These are phyloP conservation scores for Colletotrichum trifolii DNA, from an alignment of 2,329 filamentous ascomycete genomes.

Conservation along the genomic window DNA sequence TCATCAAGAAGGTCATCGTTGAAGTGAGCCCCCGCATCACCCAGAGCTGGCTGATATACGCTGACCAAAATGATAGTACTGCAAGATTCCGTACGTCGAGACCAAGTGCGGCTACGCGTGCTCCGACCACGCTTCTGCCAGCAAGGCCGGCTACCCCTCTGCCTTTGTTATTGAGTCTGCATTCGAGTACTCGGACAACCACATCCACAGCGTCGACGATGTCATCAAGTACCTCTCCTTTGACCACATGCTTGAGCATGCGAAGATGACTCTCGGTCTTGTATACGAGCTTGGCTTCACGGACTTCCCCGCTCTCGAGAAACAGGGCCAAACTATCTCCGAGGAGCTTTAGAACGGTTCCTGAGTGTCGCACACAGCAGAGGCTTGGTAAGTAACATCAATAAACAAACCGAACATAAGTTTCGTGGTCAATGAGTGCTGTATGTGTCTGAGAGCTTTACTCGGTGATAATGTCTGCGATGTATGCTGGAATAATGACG, in stretches of 20 bases:
- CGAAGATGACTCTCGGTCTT: constrained; percentile 83
- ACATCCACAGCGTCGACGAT: constrained; percentile 79
- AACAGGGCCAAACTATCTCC: constrained; percentile 40
- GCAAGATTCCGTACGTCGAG: constrained; percentile 85
- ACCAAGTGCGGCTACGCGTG: constrained; percentile 92
- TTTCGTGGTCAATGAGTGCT: too few species aligned
- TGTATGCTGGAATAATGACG: too few species aligned
- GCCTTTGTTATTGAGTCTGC: constrained; percentile 82
- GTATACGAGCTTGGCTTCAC: constrained; percentile 87
- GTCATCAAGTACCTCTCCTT: constrained; percentile 80
- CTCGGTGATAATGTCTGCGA: too few species aligned
- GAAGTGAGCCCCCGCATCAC: constrained; percentile 55
- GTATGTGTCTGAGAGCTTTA: too few species aligned
- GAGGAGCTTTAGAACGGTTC: constrained; percentile 18
- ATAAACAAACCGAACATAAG: too few species aligned
- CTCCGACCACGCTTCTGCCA: constrained; percentile 79
- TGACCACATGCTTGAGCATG: constrained; percentile 92
- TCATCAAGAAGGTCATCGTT: constrained; percentile 89
- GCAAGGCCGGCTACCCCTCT: constrained; percentile 78
- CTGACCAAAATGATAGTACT: constrained; percentile 69
- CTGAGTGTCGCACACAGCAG: not conserved
- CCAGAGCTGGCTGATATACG: constrained; percentile 39
- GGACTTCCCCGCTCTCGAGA: constrained; percentile 65
- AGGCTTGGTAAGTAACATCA: not conserved
- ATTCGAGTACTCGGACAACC: constrained; percentile 73